Evolutionary conservation across 2,329 filamentous ascomycete genomes (phyloP), one percentile per base, ranked within the genome.

Genomic region (Cadophora sp.): DNA sequence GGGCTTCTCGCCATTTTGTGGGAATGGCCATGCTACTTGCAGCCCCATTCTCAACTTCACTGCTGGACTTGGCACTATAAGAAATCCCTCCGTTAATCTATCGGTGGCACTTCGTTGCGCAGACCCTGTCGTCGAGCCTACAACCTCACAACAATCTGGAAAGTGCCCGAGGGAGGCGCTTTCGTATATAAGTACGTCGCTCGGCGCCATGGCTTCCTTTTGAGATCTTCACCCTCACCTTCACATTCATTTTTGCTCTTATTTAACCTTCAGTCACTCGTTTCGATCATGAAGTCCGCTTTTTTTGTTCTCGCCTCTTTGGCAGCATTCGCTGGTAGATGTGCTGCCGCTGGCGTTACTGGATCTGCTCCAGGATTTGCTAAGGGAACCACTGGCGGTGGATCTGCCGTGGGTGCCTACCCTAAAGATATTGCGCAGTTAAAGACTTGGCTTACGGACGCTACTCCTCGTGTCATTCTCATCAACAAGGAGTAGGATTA

Each of bases 311-410:
- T 65, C 20, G 63, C 47, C 24, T 60, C 33, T 20, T 55, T 61
- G 47, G 56, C 63, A 61, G 56, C 56, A 30, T 51, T 65, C 24
- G 63, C 63, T 33, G 63, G 55, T 22, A 43, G 53, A 33, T 39
- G 24, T 43, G 53, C 55, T 59, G 33, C 45, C 33, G 53, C 43
- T 39, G 53, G 56, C 43, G 62, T 73, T 41, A 43, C 47, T 60
- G 70, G 71, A 6, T 59, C 64, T 14, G 66, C 70, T 14, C 66
- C 66, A 27, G 71, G 71, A 22, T 73, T 73, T 53, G 74, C 68
- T 6, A 58, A 53, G 67, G 84, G 85, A 59, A 84, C 86, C 24
- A 90, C 88, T 16, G 88, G 88, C 43, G 88, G 88, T 72, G 87
- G 87, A 64, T 80, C 73, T 68, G 86, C 84, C 24, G 79, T 80